Conservation (phyloP, 148 eudicot species). For the Nepenthes mirabilis region DNA sequence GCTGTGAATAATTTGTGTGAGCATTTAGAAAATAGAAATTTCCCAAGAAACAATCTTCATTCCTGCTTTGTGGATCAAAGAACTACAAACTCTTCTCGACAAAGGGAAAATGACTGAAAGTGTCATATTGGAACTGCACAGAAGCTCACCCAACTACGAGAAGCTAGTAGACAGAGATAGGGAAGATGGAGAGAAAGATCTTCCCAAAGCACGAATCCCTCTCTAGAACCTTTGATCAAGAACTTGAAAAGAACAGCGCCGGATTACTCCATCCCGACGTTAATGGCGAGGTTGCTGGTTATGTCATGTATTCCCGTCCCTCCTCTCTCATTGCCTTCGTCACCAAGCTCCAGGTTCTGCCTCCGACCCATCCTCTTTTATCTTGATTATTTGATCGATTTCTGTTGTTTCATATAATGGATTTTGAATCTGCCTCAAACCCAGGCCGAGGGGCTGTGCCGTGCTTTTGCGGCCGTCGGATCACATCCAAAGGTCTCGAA, state of each 20-base stretch:
- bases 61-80: too few relatives aligned
- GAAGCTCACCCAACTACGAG: constrained; percentile 26
- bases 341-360: constrained; percentile 65
- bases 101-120: constrained; percentile 20
- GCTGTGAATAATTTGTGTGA: too few relatives aligned
- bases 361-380: too few relatives aligned
- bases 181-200: constrained; percentile 54
- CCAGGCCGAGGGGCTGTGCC: too few relatives aligned
- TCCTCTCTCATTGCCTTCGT: constrained; percentile 66
- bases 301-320: constrained; percentile 74
- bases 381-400: background rate
- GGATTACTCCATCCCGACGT: constrained; percentile 45
- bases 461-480: too few relatives aligned
- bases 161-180: constrained; percentile 52
- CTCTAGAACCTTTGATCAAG: constrained; percentile 46
- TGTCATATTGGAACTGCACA: constrained; percentile 35
- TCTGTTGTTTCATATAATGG: too few relatives aligned
- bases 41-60: too few relatives aligned
- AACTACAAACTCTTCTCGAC: too few relatives aligned
- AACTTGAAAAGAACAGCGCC: constrained; percentile 46
- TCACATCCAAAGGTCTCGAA: too few relatives aligned
- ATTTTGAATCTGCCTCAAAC: too few relatives aligned
- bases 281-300: constrained; percentile 62
- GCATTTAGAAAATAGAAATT: too few relatives aligned
- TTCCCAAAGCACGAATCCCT: constrained; percentile 96